Base-by-base conservation (phyloP, 441 rosid species). In the Mallotus japonicus region DNA sequence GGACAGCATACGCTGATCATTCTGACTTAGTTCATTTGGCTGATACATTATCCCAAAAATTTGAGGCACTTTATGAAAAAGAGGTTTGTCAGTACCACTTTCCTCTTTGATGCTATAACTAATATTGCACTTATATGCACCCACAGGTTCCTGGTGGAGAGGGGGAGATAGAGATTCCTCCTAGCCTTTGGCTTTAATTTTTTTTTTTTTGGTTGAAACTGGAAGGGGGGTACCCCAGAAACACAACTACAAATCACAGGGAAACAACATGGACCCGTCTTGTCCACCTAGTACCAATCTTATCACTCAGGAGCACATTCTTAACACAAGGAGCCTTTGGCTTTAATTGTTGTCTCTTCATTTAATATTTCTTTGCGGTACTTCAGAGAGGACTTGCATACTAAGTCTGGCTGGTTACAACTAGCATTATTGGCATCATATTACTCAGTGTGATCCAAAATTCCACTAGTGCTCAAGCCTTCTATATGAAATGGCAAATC, bases 51-150 rank as follows among this genome's bases (percentile, higher is more conserved):
- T 86, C 87, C 24, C 78, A 82, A 77, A 82, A 80, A 62, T 87
- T 87, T 67, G 89, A 87, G 77, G 75, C 49, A 49, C 79, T 86
- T n/a, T 86, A 81, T 67, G 78, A 82, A 72, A 78, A 84, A 69
- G 83, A 87, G 91, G 89, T 87, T 69, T 34, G 79, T 60, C 16
- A 47, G 57, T 53, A n/a, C 20, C 58, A 8, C 37, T 62, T 71
- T 44, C 32, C 40, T 50, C 9, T 15, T 67, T 56, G 19, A 34
- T 16, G 47, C 46, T 10, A 40, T n/a, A 9, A 9, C 34, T 24
- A 13, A 70, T 64, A 17, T 64, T 71, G 14, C 53, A 9, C 6
- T n/a, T 57, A 34, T 42, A 28, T 28, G 15, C 40, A 15, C 37
- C 10, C 15, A 24, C n/a, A 20, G 15, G 49, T 20, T 50, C 5